These are phyloP conservation scores for Coemansia javaensis DNA, from an alignment of 192 early-diverging fungal genomes.

Conservation along the genomic window DNA sequence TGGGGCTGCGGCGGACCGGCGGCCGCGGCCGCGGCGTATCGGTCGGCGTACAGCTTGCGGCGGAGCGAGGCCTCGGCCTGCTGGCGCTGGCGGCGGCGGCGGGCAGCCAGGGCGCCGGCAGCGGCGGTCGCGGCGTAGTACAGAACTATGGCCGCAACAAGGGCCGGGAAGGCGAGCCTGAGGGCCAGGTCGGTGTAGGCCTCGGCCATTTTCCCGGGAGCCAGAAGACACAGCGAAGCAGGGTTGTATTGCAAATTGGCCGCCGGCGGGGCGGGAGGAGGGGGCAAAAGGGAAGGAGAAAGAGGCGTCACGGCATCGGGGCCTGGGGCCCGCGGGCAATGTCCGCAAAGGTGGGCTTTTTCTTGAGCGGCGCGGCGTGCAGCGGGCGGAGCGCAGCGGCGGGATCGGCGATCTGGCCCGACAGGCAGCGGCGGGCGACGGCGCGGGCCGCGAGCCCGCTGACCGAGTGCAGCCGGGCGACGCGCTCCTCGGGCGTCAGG, in stretches of 20 bases:
- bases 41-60: slow-evolving; percentile 6
- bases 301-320: too few relatives aligned
- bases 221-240: neutral
- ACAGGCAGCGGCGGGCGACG: slow-evolving; percentile 45
- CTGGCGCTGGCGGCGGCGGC: slow-evolving; percentile 1
- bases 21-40: neutral
- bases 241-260: too few relatives aligned
- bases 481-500: slow-evolving; percentile 46
- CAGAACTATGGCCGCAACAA: slow-evolving; percentile 5
- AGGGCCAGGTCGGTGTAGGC: slow-evolving; percentile 4
- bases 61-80: slow-evolving; percentile 1
- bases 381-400: slow-evolving; percentile 8
- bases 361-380: neutral
- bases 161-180: slow-evolving; percentile 17
- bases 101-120: neutral
- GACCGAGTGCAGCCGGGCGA: slow-evolving; percentile 35
- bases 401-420: slow-evolving; percentile 32
- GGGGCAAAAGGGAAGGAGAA: neutral
- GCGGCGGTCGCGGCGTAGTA: slow-evolving; percentile 1
- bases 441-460: slow-evolving; percentile 49
- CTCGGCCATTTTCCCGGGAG: slow-evolving; percentile 13
- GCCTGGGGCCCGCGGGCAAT: slow-evolving; percentile 26
- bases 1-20: neutral
- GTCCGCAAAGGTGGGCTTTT: slow-evolving; percentile 45
- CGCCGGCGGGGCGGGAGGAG: neutral